These are phyloP conservation scores for Termitomyces sp. DNA, from an alignment of 768 basidiomycete species.

Conservation along the genomic window DNA sequence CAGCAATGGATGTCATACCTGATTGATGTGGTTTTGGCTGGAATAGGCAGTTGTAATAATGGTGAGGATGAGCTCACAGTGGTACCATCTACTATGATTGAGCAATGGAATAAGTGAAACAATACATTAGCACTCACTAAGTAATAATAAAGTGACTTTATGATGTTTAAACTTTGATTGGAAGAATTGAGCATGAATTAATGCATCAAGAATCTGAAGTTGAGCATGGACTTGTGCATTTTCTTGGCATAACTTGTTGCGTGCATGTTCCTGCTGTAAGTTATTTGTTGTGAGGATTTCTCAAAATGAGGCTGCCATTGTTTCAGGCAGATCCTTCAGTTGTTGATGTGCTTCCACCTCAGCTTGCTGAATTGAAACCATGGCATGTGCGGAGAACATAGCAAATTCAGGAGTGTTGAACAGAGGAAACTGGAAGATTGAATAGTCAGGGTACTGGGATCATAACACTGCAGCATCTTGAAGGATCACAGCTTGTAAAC, in stretches of 20 bases:
- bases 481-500: conserved; percentile 24
- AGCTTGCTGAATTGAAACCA: neutral
- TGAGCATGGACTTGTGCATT: neutral
- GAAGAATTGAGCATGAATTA: neutral
- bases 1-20: too few relatives aligned
- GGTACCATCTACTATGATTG: neutral
- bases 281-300: conserved; percentile 11
- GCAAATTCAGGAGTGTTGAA: conserved; percentile 22
- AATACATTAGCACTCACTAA: neutral
- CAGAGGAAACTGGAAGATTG: conserved; percentile 21
- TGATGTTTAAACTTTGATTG: neutral
- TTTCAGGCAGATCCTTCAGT: conserved; percentile 18
- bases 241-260: neutral
- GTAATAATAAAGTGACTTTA: neutral
- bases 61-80: neutral
- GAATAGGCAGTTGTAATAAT: neutral
- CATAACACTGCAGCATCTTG: conserved; percentile 32
- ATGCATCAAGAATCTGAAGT: neutral
- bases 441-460: conserved; percentile 10
- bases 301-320: conserved; percentile 16
- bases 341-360: neutral
- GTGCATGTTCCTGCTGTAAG: neutral
- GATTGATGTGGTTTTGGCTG: too few relatives aligned
- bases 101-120: neutral
- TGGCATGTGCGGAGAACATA: conserved; percentile 11